phyloP scores from a whole-genome alignment of 305 asterid species.

The Fraxinus ornus region DNA sequence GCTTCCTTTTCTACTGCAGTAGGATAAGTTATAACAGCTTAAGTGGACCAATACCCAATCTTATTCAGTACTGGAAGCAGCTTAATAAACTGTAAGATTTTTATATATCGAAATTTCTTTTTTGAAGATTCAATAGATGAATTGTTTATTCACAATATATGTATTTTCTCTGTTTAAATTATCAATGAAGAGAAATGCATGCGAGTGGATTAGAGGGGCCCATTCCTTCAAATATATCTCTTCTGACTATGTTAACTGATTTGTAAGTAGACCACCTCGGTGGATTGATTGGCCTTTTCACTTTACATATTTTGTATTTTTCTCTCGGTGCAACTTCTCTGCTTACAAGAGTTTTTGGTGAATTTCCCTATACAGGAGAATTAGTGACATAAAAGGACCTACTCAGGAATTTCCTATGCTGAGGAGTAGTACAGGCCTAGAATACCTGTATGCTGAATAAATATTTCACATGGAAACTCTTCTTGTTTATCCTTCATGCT shows the following conservation, averaged over 20 bases:
- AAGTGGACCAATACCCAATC: slow-evolving; percentile 68
- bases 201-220: slow-evolving; percentile 90
- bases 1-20: slow-evolving; percentile 42
- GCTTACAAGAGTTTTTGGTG: slow-evolving; percentile 20
- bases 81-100: slow-evolving; percentile 65
- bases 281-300: slow-evolving; percentile 8
- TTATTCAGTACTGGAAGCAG: slow-evolving; percentile 76
- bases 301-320: slow-evolving; percentile 1
- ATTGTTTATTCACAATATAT: background rate
- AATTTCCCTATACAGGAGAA: slow-evolving; percentile 60
- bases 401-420: slow-evolving; percentile 65
- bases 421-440: slow-evolving; percentile 51
- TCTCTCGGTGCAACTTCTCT: background rate
- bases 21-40: slow-evolving; percentile 76
- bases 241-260: slow-evolving; percentile 47
- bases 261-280: slow-evolving; percentile 55
- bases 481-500: slow-evolving; percentile 14
- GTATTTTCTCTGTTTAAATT: slow-evolving; percentile 10
- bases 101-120: slow-evolving; percentile 3
- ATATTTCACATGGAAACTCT: slow-evolving; percentile 10
- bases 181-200: slow-evolving; percentile 70
- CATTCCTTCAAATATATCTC: slow-evolving; percentile 68
- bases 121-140: background rate
- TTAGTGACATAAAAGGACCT: slow-evolving; percentile 73
- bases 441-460: slow-evolving; percentile 51